phyloP scores from a whole-genome alignment of 805 yeast species.

The Sugiyamaella valdiviana region DNA sequence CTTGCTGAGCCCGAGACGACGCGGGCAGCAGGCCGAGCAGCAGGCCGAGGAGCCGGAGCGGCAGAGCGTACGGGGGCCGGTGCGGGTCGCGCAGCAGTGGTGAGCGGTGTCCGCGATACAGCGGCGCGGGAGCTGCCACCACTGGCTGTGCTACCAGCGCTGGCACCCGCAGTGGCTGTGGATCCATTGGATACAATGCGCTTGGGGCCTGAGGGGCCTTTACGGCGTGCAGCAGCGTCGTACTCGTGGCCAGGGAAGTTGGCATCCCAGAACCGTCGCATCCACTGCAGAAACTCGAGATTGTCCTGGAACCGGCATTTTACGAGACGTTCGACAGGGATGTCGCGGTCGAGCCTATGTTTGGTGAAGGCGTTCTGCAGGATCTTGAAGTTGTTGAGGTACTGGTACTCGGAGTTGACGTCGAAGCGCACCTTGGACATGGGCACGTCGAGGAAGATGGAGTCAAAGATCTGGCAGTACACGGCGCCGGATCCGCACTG shows the following conservation, averaged over 20 bases:
- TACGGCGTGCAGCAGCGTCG: conserved; percentile 61
- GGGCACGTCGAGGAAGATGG: conserved; percentile 76
- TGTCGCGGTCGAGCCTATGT: conserved; percentile 62
- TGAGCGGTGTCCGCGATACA: conserved; percentile 1
- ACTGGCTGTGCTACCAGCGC: background rate
- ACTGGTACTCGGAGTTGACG: conserved; percentile 68
- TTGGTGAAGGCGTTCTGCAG: conserved; percentile 73
- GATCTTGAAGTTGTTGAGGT: conserved; percentile 72
- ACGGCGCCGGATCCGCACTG: conserved; percentile 96
- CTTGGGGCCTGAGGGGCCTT: conserved; percentile 20
- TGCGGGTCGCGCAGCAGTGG: conserved; percentile 7
- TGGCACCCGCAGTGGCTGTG: background rate
- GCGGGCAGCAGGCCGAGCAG: conserved; percentile 3
- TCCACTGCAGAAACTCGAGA: conserved; percentile 90
- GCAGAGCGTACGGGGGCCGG: background rate
- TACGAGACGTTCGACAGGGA: conserved; percentile 75
- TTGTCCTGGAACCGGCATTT: conserved; percentile 92
- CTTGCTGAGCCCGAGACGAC: conserved; percentile 8
- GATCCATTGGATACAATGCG: conserved; percentile 2
- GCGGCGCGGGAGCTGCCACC: conserved; percentile 3
- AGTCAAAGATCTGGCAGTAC: conserved; percentile 86
- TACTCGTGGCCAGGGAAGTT: conserved; percentile 62
- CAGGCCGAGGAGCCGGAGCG: conserved; percentile 5
- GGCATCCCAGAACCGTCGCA: conserved; percentile 75
- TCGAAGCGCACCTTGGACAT: conserved; percentile 70